Evolutionary conservation across 2,329 filamentous ascomycete species (phyloP).

Genomic region (Cladophialophora chaetospira): DNA sequence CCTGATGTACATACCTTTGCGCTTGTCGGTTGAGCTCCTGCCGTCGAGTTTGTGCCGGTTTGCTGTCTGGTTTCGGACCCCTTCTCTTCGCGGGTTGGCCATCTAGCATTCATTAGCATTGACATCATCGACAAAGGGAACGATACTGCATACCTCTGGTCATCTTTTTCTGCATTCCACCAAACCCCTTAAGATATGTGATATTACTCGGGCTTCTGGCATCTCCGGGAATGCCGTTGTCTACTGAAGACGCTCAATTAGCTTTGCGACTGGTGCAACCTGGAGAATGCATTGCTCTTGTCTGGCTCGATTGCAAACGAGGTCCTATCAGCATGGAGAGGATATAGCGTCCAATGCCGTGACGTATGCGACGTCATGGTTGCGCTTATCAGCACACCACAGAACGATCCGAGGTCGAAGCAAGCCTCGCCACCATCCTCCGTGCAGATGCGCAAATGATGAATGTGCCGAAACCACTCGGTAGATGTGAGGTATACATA

Average conservation of each 20-base stretch:
- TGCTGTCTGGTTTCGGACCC: slow-evolving; percentile 94
- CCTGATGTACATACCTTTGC: slow-evolving; percentile 67
- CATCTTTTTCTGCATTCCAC: slow-evolving; percentile 67
- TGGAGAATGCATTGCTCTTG: neutral
- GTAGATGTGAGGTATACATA: slow-evolving; percentile 20
- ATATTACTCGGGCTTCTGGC: slow-evolving; percentile 45
- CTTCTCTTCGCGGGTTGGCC: slow-evolving; percentile 84
- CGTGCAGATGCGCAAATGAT: no score
- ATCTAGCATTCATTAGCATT: slow-evolving; percentile 54
- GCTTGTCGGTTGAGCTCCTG: slow-evolving; percentile 96
- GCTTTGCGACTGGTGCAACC: neutral
- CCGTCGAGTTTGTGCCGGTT: slow-evolving; percentile 85
- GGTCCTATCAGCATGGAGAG: no score
- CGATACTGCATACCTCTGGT: slow-evolving; percentile 64
- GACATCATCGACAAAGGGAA: neutral
- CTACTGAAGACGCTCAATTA: slow-evolving; percentile 5
- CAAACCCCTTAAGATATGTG: slow-evolving; percentile 66
- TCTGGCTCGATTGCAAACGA: neutral
- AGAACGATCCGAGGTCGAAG: no score
- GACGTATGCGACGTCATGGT: no score
- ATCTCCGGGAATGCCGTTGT: slow-evolving; percentile 24
- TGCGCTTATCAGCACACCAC: no score
- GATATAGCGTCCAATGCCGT: no score
- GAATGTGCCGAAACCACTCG: neutral
- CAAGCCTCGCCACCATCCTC: no score